A percentile compares a stretch with the other conserved stretches of the same genome.
phyloP scores from a whole-genome alignment of 768 basidiomycete species.

The Suillus luteus region DNA sequence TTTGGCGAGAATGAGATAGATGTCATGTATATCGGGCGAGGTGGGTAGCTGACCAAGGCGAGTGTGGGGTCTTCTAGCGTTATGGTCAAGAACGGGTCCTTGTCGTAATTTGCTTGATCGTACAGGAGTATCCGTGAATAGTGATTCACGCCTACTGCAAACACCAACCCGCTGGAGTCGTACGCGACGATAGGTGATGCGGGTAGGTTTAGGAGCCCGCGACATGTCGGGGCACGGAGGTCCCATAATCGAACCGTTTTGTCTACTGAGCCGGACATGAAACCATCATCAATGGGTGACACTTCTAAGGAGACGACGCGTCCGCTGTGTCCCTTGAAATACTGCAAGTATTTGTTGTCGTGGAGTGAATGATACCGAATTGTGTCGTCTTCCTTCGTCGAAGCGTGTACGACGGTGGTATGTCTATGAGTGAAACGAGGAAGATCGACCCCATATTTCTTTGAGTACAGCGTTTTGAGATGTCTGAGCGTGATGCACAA shows the following conservation, averaged over 20 bases:
- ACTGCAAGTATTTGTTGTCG: slow-evolving; percentile 94
- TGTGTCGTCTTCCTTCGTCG: slow-evolving; percentile 94
- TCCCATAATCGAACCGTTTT: slow-evolving; percentile 97
- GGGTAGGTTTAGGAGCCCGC: slow-evolving; percentile 77
- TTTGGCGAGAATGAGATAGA: slow-evolving; percentile 89
- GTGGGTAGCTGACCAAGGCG: slow-evolving; percentile 75
- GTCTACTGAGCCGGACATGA: slow-evolving; percentile 94
- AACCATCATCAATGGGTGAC: slow-evolving; percentile 90
- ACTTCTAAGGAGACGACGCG: slow-evolving; percentile 89
- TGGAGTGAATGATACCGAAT: slow-evolving; percentile 94
- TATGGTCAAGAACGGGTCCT: slow-evolving; percentile 86
- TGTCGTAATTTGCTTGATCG: slow-evolving; percentile 85
- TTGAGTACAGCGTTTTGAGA: slow-evolving; percentile 79
- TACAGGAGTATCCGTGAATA: slow-evolving; percentile 84
- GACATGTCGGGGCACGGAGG: slow-evolving; percentile 74
- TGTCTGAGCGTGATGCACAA: slow-evolving; percentile 51
- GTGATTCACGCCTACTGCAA: slow-evolving; percentile 83
- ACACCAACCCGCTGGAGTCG: slow-evolving; percentile 79
- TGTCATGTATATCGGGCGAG: slow-evolving; percentile 88
- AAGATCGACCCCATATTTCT: slow-evolving; percentile 96
- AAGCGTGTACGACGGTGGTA: slow-evolving; percentile 83
- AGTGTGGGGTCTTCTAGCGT: slow-evolving; percentile 82
- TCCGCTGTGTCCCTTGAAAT: slow-evolving; percentile 93
- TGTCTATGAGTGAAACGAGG: slow-evolving; percentile 94
- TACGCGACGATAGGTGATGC: slow-evolving; percentile 80